phyloP scores from a whole-genome alignment of 176 grass and related monocot species.

The Paspalum vaginatum region DNA sequence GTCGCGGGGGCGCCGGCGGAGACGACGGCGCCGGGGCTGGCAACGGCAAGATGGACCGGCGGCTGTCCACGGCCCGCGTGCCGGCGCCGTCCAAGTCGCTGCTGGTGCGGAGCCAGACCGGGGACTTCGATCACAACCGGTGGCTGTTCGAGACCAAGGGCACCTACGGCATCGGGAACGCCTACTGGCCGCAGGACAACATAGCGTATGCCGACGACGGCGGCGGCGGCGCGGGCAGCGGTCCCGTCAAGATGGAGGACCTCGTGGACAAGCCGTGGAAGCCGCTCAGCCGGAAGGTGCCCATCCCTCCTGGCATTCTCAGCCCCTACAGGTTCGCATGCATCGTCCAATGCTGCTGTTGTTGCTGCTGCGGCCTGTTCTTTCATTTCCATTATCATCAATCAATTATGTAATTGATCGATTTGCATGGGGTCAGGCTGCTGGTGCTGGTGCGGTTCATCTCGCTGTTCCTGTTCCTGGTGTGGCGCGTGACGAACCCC shows the following conservation, averaged over 20 bases:
- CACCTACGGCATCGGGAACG: conserved; percentile 85
- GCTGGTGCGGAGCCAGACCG: conserved; percentile 64
- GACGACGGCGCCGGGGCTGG: conserved; percentile 32
- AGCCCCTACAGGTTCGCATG: conserved; percentile 61
- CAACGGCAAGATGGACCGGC: conserved; percentile 52
- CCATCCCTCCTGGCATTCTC: conserved; percentile 54
- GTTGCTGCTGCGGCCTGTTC: neutral
- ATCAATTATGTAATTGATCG: neutral
- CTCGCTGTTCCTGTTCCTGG: conserved; percentile 58
- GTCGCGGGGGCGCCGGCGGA: conserved; percentile 10
- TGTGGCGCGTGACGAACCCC: conserved; percentile 69
- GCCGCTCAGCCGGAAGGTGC: conserved; percentile 67
- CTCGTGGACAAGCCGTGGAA: conserved; percentile 78
- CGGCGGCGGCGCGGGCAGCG: neutral
- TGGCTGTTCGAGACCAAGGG: conserved; percentile 92
- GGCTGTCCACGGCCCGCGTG: conserved; percentile 38
- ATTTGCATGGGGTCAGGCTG: conserved; percentile 33
- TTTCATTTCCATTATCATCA: no score
- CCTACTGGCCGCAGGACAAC: conserved; percentile 59
- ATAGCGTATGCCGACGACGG: conserved; percentile 42
- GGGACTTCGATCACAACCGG: conserved; percentile 85
- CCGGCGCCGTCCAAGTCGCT: conserved; percentile 62
- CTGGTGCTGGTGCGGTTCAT: conserved; percentile 71
- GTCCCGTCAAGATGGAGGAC: conserved; percentile 57
- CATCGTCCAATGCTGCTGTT: neutral